These are phyloP conservation scores for Barnettozyma vustinii DNA, from an alignment of 805 yeast genomes.

Conservation along the genomic window DNA sequence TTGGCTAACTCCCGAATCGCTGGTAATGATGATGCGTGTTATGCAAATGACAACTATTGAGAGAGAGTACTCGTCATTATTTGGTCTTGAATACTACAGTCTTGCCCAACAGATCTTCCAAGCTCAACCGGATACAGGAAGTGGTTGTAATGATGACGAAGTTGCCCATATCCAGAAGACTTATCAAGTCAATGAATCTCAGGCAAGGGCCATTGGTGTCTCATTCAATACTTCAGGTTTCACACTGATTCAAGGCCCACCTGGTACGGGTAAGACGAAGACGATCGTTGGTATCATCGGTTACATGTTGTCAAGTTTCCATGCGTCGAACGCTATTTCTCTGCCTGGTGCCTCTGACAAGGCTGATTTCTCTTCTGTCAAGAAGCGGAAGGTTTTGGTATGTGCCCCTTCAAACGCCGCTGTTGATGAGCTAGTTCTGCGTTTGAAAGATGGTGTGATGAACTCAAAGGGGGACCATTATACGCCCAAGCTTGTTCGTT, in stretches of 20 bases:
- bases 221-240: constrained; percentile 68
- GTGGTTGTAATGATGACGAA: constrained; percentile 28
- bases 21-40: constrained; percentile 63
- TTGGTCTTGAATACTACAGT: constrained; percentile 79
- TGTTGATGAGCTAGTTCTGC: constrained; percentile 86
- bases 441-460: constrained; percentile 69
- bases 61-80: constrained; percentile 82
- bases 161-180: constrained; percentile 38
- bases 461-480: constrained; percentile 48
- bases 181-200: constrained; percentile 76
- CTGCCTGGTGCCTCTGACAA: constrained; percentile 24
- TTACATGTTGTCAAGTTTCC: constrained; percentile 47
- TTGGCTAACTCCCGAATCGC: constrained; percentile 56
- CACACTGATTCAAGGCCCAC: constrained; percentile 95
- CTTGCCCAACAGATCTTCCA: constrained; percentile 57
- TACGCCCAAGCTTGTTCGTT: constrained; percentile 68
- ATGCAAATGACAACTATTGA: constrained; percentile 90
- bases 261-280: constrained; percentile 98
- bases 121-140: constrained; percentile 54
- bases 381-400: constrained; percentile 56
- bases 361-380: constrained; percentile 13
- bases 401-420: constrained; percentile 99
- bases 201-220: constrained; percentile 82
- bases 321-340: constrained; percentile 26
- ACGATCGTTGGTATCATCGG: constrained; percentile 92